Evolutionary conservation across 768 basidiomycete species (phyloP), one percentile per base, ranked within the genome.

Genomic region (Boletus eberwhitei): DNA sequence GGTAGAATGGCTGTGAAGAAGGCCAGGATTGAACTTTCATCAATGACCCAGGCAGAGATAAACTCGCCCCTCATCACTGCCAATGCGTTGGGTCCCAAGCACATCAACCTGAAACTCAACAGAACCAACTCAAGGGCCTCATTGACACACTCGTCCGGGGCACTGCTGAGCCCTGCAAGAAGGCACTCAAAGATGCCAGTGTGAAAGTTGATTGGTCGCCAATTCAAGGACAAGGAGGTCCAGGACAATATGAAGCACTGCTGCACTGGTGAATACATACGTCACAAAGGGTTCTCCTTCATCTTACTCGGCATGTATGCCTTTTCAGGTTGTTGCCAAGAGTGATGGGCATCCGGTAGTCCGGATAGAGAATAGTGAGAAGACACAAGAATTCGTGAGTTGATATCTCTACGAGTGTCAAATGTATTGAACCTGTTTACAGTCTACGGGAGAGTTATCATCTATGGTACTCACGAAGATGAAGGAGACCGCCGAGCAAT

Each of bases 401-500:
- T 7, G 22, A n/a, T 26, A n/a, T 7, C 0, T 58, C 35, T 19
- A 17, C 8, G 38, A 21, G 34, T 42, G 17, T 54, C 46, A 60
- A 42, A 44, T 9, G 7, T 32, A 8, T 42, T 56, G 11, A 52
- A 40, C 64, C 40, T 64, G 67, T 41, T 59, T 64, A 14, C 66
- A 93, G 92, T 90, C 87, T 24, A 74, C 91, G 1, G 91, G 92
- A 66, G 89, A 93, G 71, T 65, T 93, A 26, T 93, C 91, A 1
- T 90, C 91, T 2, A 90, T 91, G 87, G 88, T 93, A 3, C 74
- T 93, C 26, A 77, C 74, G 13, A 99, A 98, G 77, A 96, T 98
- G 94, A 87, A 86, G 70, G 92, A 95, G 69, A 99, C 96, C 19
- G 95, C 94, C 2, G 90, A 96, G 68, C 87, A 93, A 55, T 97